A percentile compares a stretch with the other conserved stretches of the same genome.
Conservation (phyloP, 805 yeast species). For the Myxozyma neglecta region DNA sequence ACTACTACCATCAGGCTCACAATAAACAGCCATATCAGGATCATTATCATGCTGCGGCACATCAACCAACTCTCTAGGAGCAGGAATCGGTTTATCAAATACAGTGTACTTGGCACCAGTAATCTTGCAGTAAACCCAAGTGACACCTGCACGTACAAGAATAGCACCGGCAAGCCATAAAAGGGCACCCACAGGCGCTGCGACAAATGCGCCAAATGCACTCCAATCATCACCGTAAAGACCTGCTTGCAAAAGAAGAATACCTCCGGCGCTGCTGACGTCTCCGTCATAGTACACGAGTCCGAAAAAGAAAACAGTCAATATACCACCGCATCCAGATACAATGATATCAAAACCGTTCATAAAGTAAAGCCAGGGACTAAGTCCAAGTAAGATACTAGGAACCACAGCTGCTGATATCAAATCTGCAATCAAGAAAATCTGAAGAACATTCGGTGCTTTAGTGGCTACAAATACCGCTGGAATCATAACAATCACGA, state of each 20-base stretch:
- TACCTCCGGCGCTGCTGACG: conserved; percentile 74
- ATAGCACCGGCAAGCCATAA: conserved; percentile 41
- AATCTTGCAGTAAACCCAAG: conserved; percentile 1
- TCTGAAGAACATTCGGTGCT: conserved; percentile 80
- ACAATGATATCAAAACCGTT: conserved; percentile 77
- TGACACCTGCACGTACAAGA: conserved; percentile 8
- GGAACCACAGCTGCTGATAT: conserved; percentile 87
- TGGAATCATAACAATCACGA: conserved; percentile 79
- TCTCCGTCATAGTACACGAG: conserved; percentile 63
- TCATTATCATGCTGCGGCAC: background rate
- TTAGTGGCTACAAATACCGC: conserved; percentile 79
- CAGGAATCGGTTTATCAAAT: conserved; percentile 10
- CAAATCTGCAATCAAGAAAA: conserved; percentile 87
- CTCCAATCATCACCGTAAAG: conserved; percentile 86
- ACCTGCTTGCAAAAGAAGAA: conserved; percentile 65
- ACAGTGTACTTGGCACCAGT: conserved; percentile 6
- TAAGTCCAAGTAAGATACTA: conserved; percentile 74
- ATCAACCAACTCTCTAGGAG: conserved; percentile 5
- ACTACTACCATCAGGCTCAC: background rate
- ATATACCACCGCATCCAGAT: conserved; percentile 80
- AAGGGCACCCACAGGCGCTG: conserved; percentile 81
- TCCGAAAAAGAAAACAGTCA: conserved; percentile 82
- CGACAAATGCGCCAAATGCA: conserved; percentile 90
- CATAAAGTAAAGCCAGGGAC: conserved; percentile 63
- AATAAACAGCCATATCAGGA: background rate